These are phyloP conservation scores for Galerina marginata DNA, from an alignment of 768 basidiomycete species.

Conservation along the genomic window DNA sequence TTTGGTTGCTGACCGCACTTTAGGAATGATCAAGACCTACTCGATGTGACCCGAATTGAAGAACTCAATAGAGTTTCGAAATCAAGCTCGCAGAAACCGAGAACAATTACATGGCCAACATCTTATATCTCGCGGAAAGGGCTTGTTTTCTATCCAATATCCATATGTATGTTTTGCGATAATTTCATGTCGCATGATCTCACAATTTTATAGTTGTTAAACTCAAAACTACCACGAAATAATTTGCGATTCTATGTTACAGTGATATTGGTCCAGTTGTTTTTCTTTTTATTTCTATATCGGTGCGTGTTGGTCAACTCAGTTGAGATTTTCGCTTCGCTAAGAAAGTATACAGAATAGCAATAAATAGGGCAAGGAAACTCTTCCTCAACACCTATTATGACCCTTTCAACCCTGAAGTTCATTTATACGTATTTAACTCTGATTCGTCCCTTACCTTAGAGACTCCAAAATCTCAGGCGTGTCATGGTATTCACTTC, in stretches of 20 bases:
- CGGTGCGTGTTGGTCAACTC: conserved; percentile 45
- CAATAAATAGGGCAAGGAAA: conserved; percentile 50
- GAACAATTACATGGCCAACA: conserved; percentile 8
- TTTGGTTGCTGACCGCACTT: neutral
- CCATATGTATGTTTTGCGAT: neutral
- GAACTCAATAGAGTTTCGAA: conserved; percentile 60
- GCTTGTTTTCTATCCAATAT: neutral
- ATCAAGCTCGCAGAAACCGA: conserved; percentile 55
- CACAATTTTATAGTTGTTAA: neutral
- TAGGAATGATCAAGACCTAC: conserved; percentile 12
- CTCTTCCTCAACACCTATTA: conserved; percentile 78
- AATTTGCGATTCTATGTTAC: conserved; percentile 26
- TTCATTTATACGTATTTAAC: conserved; percentile 57
- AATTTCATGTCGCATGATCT: neutral
- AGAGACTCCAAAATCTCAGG: conserved; percentile 38
- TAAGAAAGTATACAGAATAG: conserved; percentile 43
- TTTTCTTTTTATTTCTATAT: conserved; percentile 59
- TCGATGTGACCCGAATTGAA: conserved; percentile 48
- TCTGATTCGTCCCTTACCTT: conserved; percentile 46
- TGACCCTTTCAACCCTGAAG: conserved; percentile 78
- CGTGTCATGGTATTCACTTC: conserved; percentile 30
- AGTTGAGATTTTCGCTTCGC: neutral
- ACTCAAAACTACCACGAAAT: neutral
- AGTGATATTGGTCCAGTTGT: conserved; percentile 44
- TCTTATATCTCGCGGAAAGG: neutral